Evolutionary conservation across 2,329 filamentous ascomycete genomes (phyloP).

Genomic region (Knufia fluminis): DNA sequence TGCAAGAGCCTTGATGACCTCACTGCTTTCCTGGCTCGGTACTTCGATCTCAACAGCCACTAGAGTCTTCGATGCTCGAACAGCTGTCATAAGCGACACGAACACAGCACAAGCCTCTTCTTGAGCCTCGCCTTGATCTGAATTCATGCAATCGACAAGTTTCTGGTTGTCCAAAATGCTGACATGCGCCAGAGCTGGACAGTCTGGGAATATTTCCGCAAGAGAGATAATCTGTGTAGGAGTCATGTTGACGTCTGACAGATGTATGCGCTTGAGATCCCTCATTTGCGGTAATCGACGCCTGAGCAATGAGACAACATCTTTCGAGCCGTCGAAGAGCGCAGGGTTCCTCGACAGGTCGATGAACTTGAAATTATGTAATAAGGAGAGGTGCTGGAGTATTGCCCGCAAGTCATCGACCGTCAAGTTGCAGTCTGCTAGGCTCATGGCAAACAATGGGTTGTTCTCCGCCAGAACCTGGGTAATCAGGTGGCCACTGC

Average conservation of each 20-base stretch:
- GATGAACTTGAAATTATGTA: conserved; percentile 73
- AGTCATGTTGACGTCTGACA: conserved; percentile 73
- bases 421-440: conserved; percentile 75
- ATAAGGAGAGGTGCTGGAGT: conserved; percentile 60
- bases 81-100: conserved; percentile 80
- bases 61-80: conserved; percentile 70
- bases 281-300: conserved; percentile 76
- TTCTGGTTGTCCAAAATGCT: conserved; percentile 75
- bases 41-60: conserved; percentile 89
- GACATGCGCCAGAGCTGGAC: conserved; percentile 70
- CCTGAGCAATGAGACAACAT: conserved; percentile 63
- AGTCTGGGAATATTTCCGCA: conserved; percentile 82
- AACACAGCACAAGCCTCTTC: conserved; percentile 93
- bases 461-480: conserved; percentile 43
- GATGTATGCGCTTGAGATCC: conserved; percentile 71
- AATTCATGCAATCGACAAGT: conserved; percentile 60
- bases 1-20: conserved; percentile 82
- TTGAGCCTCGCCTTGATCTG: conserved; percentile 67
- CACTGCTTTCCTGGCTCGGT: conserved; percentile 69
- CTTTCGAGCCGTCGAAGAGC: conserved; percentile 66
- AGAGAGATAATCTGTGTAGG: conserved; percentile 84
- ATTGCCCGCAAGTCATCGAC: conserved; percentile 64
- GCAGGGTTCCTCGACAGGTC: conserved; percentile 84
- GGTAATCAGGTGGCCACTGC: conserved; percentile 38
- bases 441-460: conserved; percentile 68